These are phyloP conservation scores for Vitis hybrid DNA, from an alignment of 177 flowering plant species.

Conservation along the genomic window DNA sequence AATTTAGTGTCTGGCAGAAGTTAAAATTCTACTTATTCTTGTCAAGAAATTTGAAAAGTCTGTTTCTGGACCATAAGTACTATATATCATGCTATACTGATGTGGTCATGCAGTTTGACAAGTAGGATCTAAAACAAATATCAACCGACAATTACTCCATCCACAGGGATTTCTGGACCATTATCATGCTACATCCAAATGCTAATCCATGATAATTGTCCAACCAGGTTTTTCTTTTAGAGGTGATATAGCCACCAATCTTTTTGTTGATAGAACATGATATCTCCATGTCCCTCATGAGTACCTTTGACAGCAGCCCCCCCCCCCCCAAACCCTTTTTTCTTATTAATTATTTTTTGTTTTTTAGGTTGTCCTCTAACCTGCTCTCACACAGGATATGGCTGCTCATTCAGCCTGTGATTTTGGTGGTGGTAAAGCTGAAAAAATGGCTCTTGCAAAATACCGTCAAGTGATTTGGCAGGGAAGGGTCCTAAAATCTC, in stretches of 20 bases:
- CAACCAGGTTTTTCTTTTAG: background rate
- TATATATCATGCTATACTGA: too few species aligned
- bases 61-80: too few species aligned
- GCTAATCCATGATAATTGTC: background rate
- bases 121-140: too few species aligned
- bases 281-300: background rate
- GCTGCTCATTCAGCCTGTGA: conserved; percentile 99
- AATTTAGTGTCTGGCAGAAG: background rate
- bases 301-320: too few species aligned
- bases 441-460: conserved; percentile 81
- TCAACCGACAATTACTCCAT: too few species aligned
- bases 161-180: too few species aligned
- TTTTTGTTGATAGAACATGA: background rate
- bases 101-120: too few species aligned
- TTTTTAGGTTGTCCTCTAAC: background rate
- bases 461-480: conserved; percentile 94
- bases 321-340: too few species aligned
- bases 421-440: conserved; percentile 98
- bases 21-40: too few species aligned
- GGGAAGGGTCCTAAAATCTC: conserved; percentile 86
- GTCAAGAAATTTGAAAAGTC: too few species aligned
- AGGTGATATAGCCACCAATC: background rate
- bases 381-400: conserved; percentile 71
- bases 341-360: background rate
- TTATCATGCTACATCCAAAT: background rate